Percentiles rank a stretch among this genome's conserved stretches.
Evolutionary conservation across 805 yeast genomes (phyloP).

Genomic region (Soucietia sequanensis): DNA sequence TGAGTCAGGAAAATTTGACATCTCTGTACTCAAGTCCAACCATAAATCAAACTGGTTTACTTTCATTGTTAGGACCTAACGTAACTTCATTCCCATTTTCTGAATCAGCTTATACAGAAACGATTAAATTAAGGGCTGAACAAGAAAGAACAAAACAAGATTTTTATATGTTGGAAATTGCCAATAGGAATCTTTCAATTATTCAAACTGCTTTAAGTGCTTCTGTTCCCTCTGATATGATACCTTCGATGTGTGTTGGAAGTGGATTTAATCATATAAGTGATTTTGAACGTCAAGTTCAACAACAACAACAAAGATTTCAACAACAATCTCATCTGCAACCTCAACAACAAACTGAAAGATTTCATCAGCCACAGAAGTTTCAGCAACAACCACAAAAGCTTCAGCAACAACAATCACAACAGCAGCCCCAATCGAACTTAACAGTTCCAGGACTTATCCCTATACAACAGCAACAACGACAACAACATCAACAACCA

Average conservation of each 20-base stretch:
- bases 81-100: slow-evolving; percentile 53
- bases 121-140: slow-evolving; percentile 60
- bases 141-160: slow-evolving; percentile 85
- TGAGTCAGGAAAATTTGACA: no score
- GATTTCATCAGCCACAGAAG: slow-evolving; percentile 10
- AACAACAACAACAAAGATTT: slow-evolving; percentile 2
- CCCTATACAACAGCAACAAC: no score
- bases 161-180: slow-evolving; percentile 62
- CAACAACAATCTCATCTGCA: slow-evolving; percentile 6
- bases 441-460: no score
- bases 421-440: no score
- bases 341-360: slow-evolving; percentile 6
- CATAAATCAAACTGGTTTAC: slow-evolving; percentile 20
- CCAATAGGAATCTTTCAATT: slow-evolving; percentile 59
- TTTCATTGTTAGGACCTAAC: slow-evolving; percentile 51
- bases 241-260: slow-evolving; percentile 58
- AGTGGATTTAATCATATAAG: slow-evolving; percentile 13
- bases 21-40: no score
- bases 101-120: slow-evolving; percentile 56
- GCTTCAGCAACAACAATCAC: no score
- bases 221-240: slow-evolving; percentile 61
- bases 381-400: not conserved
- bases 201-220: slow-evolving; percentile 58
- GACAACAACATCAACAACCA: no score
- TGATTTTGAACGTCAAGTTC: slow-evolving; percentile 9